phyloP scores from a whole-genome alignment of 2,329 filamentous ascomycete genomes.

The Sordariomycetes sp. region DNA sequence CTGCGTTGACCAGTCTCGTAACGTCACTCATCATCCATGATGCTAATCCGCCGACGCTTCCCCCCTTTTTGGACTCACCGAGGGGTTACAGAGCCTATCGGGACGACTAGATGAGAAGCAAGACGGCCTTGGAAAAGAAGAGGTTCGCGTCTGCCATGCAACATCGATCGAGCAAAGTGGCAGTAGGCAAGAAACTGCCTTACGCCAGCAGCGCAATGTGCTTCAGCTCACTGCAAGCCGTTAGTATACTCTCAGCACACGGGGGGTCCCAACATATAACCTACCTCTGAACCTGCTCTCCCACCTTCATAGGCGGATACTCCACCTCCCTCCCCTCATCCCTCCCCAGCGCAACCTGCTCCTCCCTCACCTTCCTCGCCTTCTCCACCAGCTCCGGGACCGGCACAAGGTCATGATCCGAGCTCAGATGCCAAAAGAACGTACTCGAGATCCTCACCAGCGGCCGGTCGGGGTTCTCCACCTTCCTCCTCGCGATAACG shows the following conservation, averaged over 20 bases:
- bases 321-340: constrained; percentile 36
- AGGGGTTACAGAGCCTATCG: too few species aligned
- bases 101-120: too few species aligned
- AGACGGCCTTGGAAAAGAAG: too few species aligned
- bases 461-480: constrained; percentile 30
- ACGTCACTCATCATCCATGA: too few species aligned
- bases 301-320: constrained; percentile 43
- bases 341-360: constrained; percentile 32
- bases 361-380: constrained; percentile 28
- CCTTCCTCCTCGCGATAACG: constrained; percentile 27
- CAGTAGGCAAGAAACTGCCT: neutral
- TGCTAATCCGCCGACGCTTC: too few species aligned
- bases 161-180: too few species aligned
- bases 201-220: constrained; percentile 5
- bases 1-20: too few species aligned
- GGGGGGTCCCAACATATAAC: neutral
- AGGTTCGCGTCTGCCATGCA: too few species aligned
- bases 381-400: constrained; percentile 30
- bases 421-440: constrained; percentile 46
- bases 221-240: constrained; percentile 1
- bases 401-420: constrained; percentile 40
- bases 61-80: too few species aligned
- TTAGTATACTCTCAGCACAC: neutral
- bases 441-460: constrained; percentile 45
- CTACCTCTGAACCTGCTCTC: constrained; percentile 39